phyloP scores from a whole-genome alignment of 225 moss, liverwort and hornwort species.

The Lunularia cruciata region DNA sequence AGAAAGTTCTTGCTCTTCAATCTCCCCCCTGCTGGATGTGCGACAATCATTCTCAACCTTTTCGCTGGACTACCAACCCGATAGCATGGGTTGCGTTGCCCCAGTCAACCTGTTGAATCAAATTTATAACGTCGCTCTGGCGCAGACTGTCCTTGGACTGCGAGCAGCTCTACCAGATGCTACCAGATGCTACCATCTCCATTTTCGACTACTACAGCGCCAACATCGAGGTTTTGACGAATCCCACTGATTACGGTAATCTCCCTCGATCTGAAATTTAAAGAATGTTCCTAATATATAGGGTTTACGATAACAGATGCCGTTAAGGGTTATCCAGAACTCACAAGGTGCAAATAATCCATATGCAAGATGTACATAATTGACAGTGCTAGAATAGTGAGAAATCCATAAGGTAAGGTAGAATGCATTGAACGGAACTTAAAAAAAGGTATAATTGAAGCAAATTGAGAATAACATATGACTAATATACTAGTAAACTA shows the following conservation, averaged over 20 bases:
- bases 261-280: too few relatives aligned
- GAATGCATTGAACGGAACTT: too few relatives aligned
- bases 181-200: constrained; percentile 9
- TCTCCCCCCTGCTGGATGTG: constrained; percentile 25
- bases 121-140: constrained; percentile 10
- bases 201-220: constrained; percentile 38
- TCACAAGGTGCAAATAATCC: too few relatives aligned
- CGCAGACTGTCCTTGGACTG: neutral
- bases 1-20: constrained; percentile 28
- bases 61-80: neutral
- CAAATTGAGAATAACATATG: too few relatives aligned
- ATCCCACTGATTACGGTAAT: constrained; percentile 28
- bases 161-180: neutral
- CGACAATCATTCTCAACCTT: neutral
- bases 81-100: constrained; percentile 22
- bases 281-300: neutral
- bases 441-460: too few relatives aligned
- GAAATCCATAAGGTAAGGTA: too few relatives aligned
- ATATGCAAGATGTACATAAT: too few relatives aligned
- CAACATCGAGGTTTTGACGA: constrained; percentile 26
- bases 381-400: too few relatives aligned
- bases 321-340: too few relatives aligned
- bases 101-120: neutral
- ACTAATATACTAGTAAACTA: too few relatives aligned
- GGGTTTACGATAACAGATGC: neutral